Evolutionary conservation across 768 basidiomycete genomes (phyloP).

Genomic region (Collybia mongolica): DNA sequence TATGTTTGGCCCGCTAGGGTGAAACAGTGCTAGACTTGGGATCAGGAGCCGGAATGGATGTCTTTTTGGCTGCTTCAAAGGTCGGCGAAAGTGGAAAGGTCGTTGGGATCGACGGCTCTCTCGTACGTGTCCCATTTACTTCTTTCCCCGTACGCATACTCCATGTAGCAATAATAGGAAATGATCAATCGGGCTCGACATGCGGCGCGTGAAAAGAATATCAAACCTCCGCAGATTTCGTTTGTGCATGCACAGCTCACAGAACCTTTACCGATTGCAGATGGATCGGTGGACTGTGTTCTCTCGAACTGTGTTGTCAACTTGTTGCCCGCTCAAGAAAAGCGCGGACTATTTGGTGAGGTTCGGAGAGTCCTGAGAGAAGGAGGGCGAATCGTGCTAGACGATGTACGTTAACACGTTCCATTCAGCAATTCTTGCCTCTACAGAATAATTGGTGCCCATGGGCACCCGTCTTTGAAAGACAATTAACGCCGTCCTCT

Average conservation of each 20-base stretch:
- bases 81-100: slow-evolving; percentile 48
- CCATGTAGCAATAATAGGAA: slow-evolving; percentile 30
- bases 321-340: slow-evolving; percentile 40
- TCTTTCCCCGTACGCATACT: not conserved
- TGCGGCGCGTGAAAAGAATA: slow-evolving; percentile 37
- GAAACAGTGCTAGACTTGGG: slow-evolving; percentile 58
- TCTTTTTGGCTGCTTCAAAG: slow-evolving; percentile 50
- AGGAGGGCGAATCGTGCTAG: slow-evolving; percentile 51
- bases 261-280: slow-evolving; percentile 44
- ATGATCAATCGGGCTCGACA: slow-evolving; percentile 48
- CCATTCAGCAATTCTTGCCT: not conserved
- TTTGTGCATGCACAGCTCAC: slow-evolving; percentile 45
- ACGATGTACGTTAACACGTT: slow-evolving; percentile 38
- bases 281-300: slow-evolving; percentile 51
- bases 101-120: slow-evolving; percentile 55
- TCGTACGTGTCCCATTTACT: slow-evolving; percentile 26
- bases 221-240: slow-evolving; percentile 47
- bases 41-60: slow-evolving; percentile 54
- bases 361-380: slow-evolving; percentile 49
- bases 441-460: not conserved
- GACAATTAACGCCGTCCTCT: not conserved
- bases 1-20: slow-evolving; percentile 35
- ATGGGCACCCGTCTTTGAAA: not conserved
- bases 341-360: slow-evolving; percentile 43
- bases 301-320: slow-evolving; percentile 61